Conservation (phyloP, 148 eudicot species). For the Vaccinium corymbosum region DNA sequence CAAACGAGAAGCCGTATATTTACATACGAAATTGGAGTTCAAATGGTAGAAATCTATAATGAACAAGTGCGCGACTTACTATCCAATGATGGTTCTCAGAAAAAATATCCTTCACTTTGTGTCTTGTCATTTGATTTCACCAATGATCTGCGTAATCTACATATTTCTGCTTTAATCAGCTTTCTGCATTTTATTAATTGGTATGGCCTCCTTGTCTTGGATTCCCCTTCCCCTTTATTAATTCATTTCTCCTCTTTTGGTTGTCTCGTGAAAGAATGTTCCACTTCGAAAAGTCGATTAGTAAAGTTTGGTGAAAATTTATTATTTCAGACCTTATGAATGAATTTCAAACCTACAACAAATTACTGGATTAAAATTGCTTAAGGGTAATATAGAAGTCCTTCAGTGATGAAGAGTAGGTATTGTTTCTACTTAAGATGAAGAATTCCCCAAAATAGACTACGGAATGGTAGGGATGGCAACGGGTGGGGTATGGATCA, state of each 20-base stretch:
- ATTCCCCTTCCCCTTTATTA: neutral
- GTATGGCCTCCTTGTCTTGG: neutral
- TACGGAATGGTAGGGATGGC: neutral
- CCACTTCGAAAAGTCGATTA: neutral
- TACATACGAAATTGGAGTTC: conserved; percentile 30
- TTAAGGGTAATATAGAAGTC: neutral
- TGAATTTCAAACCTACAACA: neutral
- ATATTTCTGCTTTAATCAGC: neutral
- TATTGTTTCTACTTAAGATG: neutral
- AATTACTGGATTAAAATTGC: neutral
- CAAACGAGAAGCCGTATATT: conserved; percentile 24
- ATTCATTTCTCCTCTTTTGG: neutral
- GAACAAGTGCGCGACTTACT: conserved; percentile 43
- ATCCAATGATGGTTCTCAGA: conserved; percentile 29
- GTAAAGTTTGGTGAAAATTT: neutral
- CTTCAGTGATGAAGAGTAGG: neutral
- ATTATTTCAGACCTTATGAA: neutral
- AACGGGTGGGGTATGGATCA: too few relatives aligned
- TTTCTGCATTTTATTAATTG: neutral
- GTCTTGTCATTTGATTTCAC: neutral
- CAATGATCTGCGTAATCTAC: neutral
- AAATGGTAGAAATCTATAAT: conserved; percentile 40
- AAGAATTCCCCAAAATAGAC: neutral
- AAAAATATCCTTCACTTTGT: conserved; percentile 31
- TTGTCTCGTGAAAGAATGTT: neutral